phyloP scores from a whole-genome alignment of 352 stramenopile species.

The Phytophthora pini region DNA sequence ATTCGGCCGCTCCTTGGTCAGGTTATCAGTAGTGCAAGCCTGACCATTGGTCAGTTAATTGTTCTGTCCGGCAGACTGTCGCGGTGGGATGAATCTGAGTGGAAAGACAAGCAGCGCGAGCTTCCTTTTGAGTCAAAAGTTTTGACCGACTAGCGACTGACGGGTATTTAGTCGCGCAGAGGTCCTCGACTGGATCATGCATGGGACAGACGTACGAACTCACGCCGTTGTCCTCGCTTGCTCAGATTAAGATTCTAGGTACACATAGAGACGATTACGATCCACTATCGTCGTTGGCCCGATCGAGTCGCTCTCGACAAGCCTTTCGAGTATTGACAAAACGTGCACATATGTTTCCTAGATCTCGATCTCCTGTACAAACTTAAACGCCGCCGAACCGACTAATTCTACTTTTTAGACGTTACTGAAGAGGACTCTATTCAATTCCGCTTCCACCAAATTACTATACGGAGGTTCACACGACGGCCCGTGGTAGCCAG shows the following conservation, averaged over 20 bases:
- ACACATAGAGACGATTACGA: background rate
- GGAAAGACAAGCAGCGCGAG: background rate
- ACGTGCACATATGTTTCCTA: background rate
- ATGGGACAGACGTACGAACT: background rate
- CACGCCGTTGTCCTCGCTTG: background rate
- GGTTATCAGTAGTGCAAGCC: background rate
- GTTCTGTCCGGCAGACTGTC: too few relatives aligned
- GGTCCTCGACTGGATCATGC: background rate
- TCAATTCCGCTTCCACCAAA: too few relatives aligned
- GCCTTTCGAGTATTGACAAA: background rate
- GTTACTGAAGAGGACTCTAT: too few relatives aligned
- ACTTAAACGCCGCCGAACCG: too few relatives aligned
- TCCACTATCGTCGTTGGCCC: background rate
- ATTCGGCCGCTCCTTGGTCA: background rate
- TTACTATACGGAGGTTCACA: too few relatives aligned
- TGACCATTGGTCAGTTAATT: background rate
- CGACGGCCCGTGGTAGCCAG: too few relatives aligned
- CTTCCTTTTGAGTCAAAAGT: background rate
- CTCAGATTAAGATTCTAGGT: constrained; percentile 3
- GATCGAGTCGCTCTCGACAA: background rate
- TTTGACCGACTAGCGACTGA: too few relatives aligned
- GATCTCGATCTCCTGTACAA: too few relatives aligned
- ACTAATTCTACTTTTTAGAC: too few relatives aligned
- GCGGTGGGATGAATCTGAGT: background rate
- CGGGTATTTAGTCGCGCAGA: background rate